These are phyloP conservation scores for Macrocybe gigantea DNA, from an alignment of 768 basidiomycete genomes.

Conservation along the genomic window DNA sequence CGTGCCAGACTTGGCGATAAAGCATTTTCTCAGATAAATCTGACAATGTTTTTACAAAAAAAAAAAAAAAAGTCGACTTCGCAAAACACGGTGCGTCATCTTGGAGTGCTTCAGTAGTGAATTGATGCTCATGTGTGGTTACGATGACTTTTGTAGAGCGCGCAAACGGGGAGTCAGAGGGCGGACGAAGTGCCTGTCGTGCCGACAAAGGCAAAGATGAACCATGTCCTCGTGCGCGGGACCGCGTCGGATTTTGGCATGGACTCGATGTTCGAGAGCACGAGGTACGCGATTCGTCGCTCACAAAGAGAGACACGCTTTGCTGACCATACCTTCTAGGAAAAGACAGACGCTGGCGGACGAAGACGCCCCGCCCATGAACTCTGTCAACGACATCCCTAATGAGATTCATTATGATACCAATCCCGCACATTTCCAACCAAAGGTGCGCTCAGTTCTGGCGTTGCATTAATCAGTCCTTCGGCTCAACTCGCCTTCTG, in stretches of 20 bases:
- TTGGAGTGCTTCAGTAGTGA: not conserved
- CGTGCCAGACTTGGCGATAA: constrained; percentile 11
- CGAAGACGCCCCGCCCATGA: constrained; percentile 77
- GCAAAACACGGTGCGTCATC: constrained; percentile 46
- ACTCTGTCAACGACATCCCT: constrained; percentile 71
- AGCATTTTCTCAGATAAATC: not conserved
- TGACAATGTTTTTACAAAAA: not conserved
- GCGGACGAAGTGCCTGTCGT: constrained; percentile 72
- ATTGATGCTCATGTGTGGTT: not conserved
- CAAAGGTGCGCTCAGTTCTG: constrained; percentile 30
- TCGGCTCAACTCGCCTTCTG: not conserved
- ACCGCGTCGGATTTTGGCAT: constrained; percentile 71
- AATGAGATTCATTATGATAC: constrained; percentile 45
- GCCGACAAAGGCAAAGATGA: constrained; percentile 78
- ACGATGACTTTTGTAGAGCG: constrained; percentile 21
- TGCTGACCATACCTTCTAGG: constrained; percentile 21
- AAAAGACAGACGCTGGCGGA: constrained; percentile 61
- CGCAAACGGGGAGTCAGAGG: constrained; percentile 53
- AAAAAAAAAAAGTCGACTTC: constrained; percentile 43
- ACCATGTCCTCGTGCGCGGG: constrained; percentile 59
- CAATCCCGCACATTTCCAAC: constrained; percentile 34
- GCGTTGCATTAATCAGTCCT: constrained; percentile 4
- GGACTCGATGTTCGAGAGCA: constrained; percentile 81
- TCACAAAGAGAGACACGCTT: not conserved
- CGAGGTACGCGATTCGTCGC: constrained; percentile 34